These are phyloP conservation scores for Fusarium torulosum DNA, from an alignment of 2,329 filamentous ascomycete genomes.

Conservation along the genomic window DNA sequence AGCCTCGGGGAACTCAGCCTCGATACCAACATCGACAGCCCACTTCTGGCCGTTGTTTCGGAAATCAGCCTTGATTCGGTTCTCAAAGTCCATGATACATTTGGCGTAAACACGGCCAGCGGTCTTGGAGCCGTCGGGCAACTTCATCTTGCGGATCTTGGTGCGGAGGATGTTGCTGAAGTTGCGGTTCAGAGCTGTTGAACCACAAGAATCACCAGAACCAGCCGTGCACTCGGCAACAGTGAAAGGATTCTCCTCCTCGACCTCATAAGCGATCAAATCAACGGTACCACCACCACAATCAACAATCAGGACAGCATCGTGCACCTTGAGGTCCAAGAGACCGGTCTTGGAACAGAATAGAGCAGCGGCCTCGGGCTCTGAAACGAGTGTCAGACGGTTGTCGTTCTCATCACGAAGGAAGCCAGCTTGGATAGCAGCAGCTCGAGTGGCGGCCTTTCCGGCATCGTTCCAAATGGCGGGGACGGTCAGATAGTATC, in stretches of 20 bases:
- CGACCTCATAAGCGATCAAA: slow-evolving; percentile 98
- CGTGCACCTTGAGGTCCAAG: slow-evolving; percentile 96
- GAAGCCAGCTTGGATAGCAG: slow-evolving; percentile 97
- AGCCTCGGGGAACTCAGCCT: slow-evolving; percentile 96
- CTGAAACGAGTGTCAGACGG: slow-evolving; percentile 91
- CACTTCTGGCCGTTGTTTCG: slow-evolving; percentile 99
- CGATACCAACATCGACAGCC: slow-evolving; percentile 98
- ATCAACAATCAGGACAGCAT: slow-evolving; percentile 97
- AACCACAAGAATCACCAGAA: slow-evolving; percentile 97
- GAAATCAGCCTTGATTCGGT: slow-evolving; percentile 99
- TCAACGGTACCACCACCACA: slow-evolving; percentile 98
- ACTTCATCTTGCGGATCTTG: slow-evolving; percentile 99
- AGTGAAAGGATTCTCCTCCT: slow-evolving; percentile 96
- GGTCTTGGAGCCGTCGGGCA: slow-evolving; percentile 95
- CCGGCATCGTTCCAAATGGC: slow-evolving; percentile 99
- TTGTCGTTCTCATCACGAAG: slow-evolving; percentile 98
- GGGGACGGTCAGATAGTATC: slow-evolving; percentile 98
- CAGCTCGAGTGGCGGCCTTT: slow-evolving; percentile 94
- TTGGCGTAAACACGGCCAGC: slow-evolving; percentile 99
- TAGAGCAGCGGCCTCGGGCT: slow-evolving; percentile 95
- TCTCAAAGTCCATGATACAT: slow-evolving; percentile 99
- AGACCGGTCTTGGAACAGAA: slow-evolving; percentile 98
- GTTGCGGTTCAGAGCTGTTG: slow-evolving; percentile 97
- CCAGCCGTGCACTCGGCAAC: slow-evolving; percentile 97
- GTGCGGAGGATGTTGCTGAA: slow-evolving; percentile 98